Percentiles rank a stretch among this genome's conserved stretches.
Evolutionary conservation across 352 stramenopile genomes (phyloP).

Genomic region (Phytophthora constricta): DNA sequence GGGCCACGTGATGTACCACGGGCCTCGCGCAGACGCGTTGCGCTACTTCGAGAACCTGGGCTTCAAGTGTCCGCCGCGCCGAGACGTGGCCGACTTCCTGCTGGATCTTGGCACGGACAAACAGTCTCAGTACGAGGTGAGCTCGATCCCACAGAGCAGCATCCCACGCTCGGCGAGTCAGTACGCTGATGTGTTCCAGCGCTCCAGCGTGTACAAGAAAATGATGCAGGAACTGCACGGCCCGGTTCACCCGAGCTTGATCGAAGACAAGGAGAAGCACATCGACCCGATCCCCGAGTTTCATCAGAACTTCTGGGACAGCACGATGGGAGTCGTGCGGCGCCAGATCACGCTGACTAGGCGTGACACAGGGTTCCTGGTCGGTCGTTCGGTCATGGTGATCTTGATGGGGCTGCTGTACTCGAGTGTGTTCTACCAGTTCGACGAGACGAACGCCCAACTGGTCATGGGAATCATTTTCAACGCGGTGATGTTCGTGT

Average conservation of each 20-base stretch:
- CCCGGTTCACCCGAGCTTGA: not conserved
- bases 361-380: constrained; percentile 37
- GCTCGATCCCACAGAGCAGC: not conserved
- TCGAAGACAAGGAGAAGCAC: constrained; percentile 60
- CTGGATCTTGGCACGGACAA: constrained; percentile 51
- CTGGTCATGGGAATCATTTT: constrained; percentile 73
- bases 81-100: constrained; percentile 91
- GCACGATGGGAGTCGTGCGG: constrained; percentile 17
- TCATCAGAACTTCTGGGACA: constrained; percentile 22
- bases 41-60: constrained; percentile 67
- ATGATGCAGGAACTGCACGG: not conserved
- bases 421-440: constrained; percentile 3
- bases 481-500: constrained; percentile 64
- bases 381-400: constrained; percentile 27
- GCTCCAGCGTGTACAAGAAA: not conserved
- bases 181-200: constrained; percentile 5
- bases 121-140: constrained; percentile 32
- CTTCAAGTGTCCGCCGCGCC: constrained; percentile 25
- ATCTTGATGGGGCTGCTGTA: constrained; percentile 40
- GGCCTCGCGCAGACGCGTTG: constrained; percentile 57
- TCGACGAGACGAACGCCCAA: constrained; percentile 23
- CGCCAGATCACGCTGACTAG: constrained; percentile 47
- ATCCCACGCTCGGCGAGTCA: constrained; percentile 16
- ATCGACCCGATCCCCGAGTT: constrained; percentile 64
- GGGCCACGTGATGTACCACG: constrained; percentile 65